Evolutionary conservation across 768 basidiomycete genomes (phyloP).

Genomic region (Saitozyma sp.): DNA sequence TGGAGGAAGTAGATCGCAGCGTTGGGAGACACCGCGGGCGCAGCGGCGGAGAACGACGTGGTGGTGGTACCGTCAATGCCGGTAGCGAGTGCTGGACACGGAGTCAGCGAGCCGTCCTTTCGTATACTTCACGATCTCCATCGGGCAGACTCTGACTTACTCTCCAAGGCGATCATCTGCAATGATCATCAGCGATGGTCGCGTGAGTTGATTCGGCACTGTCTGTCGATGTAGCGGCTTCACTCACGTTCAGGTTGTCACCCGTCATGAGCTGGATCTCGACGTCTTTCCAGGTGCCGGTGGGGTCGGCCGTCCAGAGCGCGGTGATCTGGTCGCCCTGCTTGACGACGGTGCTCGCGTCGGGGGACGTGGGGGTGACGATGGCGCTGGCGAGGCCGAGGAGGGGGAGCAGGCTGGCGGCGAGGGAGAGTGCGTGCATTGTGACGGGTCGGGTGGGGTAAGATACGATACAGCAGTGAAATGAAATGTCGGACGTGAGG

Average conservation of each 20-base stretch:
- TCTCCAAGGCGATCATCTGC: slow-evolving; percentile 16
- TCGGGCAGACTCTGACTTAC: not conserved
- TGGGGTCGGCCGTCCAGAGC: slow-evolving; percentile 39
- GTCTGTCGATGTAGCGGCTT: not conserved
- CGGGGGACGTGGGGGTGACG: slow-evolving; percentile 43
- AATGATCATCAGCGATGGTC: not conserved
- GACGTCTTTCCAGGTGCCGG: slow-evolving; percentile 37
- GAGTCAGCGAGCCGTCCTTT: not conserved
- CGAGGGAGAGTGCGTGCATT: too few species aligned
- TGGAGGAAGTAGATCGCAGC: slow-evolving; percentile 51
- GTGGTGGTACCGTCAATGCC: slow-evolving; percentile 43
- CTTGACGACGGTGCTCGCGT: slow-evolving; percentile 36
- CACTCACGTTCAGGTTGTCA: slow-evolving; percentile 39
- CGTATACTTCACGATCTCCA: not conserved
- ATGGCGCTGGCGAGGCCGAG: slow-evolving; percentile 13
- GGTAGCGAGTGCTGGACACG: slow-evolving; percentile 24
- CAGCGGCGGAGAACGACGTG: slow-evolving; percentile 25
- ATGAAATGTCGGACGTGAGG: too few species aligned
- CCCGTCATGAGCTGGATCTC: slow-evolving; percentile 47
- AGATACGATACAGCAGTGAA: too few species aligned
- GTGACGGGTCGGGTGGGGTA: too few species aligned
- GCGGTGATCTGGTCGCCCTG: slow-evolving; percentile 32
- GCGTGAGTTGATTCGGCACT: not conserved
- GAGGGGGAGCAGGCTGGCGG: not conserved
- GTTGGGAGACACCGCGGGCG: slow-evolving; percentile 43